Conservation (phyloP, 306 rosid species). For the Cicer arietinum region DNA sequence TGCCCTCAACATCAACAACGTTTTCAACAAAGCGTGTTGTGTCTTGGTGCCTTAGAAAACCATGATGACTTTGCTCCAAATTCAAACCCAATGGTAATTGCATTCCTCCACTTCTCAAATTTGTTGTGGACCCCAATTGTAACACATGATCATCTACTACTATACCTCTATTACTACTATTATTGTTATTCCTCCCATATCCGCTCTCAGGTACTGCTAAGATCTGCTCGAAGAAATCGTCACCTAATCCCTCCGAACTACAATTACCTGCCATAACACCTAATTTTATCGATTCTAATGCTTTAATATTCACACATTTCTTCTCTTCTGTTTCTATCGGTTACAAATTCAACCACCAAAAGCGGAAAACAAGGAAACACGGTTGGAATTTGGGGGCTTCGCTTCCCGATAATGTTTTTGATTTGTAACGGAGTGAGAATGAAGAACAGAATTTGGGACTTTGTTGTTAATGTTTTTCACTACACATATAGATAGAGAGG, state of each 20-base stretch:
- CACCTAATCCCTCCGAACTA: conserved; percentile 72
- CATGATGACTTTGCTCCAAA: conserved; percentile 62
- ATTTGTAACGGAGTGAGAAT: not conserved
- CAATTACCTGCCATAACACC: conserved; percentile 69
- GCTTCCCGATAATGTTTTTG: conserved; percentile 27
- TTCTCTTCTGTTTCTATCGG: not conserved
- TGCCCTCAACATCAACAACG: conserved; percentile 51
- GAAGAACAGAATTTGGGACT: not conserved
- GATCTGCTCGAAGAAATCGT: conserved; percentile 94
- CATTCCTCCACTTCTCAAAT: not conserved
- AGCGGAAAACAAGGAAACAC: conserved; percentile 36
- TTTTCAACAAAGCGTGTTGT: conserved; percentile 48
- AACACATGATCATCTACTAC: conserved; percentile 45
- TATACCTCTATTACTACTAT: too few species aligned
- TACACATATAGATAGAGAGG: too few species aligned
- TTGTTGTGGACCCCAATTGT: conserved; percentile 62
- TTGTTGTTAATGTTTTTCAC: not conserved
- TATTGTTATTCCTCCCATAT: conserved; percentile 38
- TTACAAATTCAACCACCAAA: not conserved
- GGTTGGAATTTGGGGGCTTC: conserved; percentile 30
- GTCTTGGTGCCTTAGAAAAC: conserved; percentile 59
- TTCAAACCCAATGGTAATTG: conserved; percentile 81
- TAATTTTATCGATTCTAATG: not conserved
- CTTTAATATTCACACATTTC: conserved; percentile 5
- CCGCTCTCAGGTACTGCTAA: conserved; percentile 59